Percentiles rank a stretch among this genome's conserved stretches.
phyloP scores from a whole-genome alignment of 2,329 filamentous ascomycete species.

The Harringtonia lauricola region DNA sequence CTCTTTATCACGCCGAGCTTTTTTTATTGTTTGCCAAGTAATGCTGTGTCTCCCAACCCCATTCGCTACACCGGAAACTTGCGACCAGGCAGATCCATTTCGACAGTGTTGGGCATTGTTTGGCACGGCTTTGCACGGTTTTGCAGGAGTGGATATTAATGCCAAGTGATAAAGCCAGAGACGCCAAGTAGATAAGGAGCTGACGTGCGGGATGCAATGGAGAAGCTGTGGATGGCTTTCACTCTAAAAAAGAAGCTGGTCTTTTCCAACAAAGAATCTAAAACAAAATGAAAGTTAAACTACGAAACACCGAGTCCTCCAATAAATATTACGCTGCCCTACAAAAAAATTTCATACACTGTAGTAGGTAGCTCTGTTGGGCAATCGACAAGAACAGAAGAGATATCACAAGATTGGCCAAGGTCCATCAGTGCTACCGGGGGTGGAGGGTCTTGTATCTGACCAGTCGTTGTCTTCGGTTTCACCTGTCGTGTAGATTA shows the following conservation, averaged over 20 bases:
- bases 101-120: not conserved
- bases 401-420: not conserved
- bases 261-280: no score
- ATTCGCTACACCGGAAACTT: not conserved
- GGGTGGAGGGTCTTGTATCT: not conserved
- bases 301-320: no score
- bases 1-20: not conserved
- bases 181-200: not conserved
- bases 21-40: not conserved
- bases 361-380: not conserved
- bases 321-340: not conserved
- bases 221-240: not conserved
- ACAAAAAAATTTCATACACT: not conserved
- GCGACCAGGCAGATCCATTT: not conserved
- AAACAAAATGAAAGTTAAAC: not conserved
- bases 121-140: not conserved
- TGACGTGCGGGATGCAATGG: not conserved
- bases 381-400: constrained; percentile 2
- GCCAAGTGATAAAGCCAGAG: not conserved
- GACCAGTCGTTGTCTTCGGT: not conserved
- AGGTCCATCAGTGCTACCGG: not conserved
- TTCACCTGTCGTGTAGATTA: not conserved
- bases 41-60: not conserved
- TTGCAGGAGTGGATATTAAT: not conserved
- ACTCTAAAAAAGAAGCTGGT: not conserved